Evolutionary conservation across 495 filamentous ascomycete genomes (phyloP).

Genomic region (Xylaria intraflava): DNA sequence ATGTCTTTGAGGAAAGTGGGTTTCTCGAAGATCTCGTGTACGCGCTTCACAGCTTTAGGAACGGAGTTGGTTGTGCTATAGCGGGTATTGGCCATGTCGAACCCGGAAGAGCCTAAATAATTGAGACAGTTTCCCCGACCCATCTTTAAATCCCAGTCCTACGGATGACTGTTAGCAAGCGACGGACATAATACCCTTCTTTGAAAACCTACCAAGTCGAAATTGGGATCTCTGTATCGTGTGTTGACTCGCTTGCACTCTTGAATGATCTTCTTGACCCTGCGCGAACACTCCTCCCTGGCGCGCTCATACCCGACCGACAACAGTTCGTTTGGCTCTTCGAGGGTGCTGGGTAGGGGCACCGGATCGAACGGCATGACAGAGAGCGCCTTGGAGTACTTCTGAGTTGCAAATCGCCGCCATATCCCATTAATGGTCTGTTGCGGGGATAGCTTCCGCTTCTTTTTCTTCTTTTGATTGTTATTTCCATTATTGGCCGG

Average conservation of each 20-base stretch:
- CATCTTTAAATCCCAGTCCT: slow-evolving; percentile 49
- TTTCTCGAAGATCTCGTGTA: slow-evolving; percentile 82
- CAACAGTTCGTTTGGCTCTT: slow-evolving; percentile 43
- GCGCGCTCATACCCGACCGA: slow-evolving; percentile 68
- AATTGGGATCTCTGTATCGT: slow-evolving; percentile 84
- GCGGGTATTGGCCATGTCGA: slow-evolving; percentile 33
- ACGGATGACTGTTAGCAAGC: slow-evolving; percentile 19
- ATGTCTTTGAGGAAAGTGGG: slow-evolving; percentile 77
- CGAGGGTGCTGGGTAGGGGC: slow-evolving; percentile 35
- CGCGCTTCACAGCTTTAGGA: slow-evolving; percentile 62
- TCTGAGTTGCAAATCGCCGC: slow-evolving; percentile 65
- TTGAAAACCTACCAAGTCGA: slow-evolving; percentile 59
- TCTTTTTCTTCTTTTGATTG: slow-evolving; percentile 45
- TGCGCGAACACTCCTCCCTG: slow-evolving; percentile 59
- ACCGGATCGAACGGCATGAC: slow-evolving; percentile 45
- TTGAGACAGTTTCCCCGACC: slow-evolving; percentile 43
- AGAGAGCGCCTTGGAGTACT: slow-evolving; percentile 42
- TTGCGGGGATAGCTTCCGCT: slow-evolving; percentile 62
- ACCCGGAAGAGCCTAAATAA: slow-evolving; percentile 38
- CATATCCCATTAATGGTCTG: slow-evolving; percentile 72
- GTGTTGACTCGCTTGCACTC: slow-evolving; percentile 83
- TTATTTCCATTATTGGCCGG: slow-evolving; percentile 12
- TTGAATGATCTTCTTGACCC: slow-evolving; percentile 79
- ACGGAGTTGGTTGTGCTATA: slow-evolving; percentile 35
- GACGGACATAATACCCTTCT: not conserved